These are phyloP conservation scores for Pezicula carpinea DNA, from an alignment of 2,329 filamentous ascomycete genomes.

Conservation along the genomic window DNA sequence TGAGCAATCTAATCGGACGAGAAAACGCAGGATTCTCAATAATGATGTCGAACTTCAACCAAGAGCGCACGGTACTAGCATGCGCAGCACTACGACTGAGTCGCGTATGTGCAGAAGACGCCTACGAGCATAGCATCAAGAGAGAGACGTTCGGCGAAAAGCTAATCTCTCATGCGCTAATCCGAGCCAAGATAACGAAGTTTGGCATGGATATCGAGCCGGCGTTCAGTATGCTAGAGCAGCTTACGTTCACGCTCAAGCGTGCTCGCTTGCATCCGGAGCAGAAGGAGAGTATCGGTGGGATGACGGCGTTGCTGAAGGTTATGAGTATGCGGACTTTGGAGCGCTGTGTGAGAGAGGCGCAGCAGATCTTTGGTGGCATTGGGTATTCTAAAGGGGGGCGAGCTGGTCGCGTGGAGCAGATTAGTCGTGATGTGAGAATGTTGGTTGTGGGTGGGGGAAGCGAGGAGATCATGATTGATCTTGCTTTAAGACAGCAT, in stretches of 20 bases:
- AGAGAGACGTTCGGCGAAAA: slow-evolving; percentile 91
- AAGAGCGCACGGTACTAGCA: slow-evolving; percentile 95
- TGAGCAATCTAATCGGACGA: slow-evolving; percentile 93
- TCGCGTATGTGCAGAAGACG: slow-evolving; percentile 92
- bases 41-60: slow-evolving; percentile 99
- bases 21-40: slow-evolving; percentile 88
- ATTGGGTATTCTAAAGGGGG: slow-evolving; percentile 87
- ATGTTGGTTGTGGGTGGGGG: slow-evolving; percentile 93
- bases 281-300: slow-evolving; percentile 90
- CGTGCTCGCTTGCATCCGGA: slow-evolving; percentile 84
- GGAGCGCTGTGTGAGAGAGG: slow-evolving; percentile 93
- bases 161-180: slow-evolving; percentile 78
- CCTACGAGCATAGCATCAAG: slow-evolving; percentile 95
- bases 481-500: slow-evolving; percentile 79
- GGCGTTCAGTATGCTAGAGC: slow-evolving; percentile 77
- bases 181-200: slow-evolving; percentile 91
- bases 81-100: slow-evolving; percentile 92
- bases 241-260: slow-evolving; percentile 92
- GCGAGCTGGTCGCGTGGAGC: slow-evolving; percentile 91
- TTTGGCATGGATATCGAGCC: slow-evolving; percentile 97
- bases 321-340: slow-evolving; percentile 88
- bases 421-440: slow-evolving; percentile 85
- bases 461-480: slow-evolving; percentile 95
- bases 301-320: slow-evolving; percentile 87
- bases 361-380: slow-evolving; percentile 94